These are phyloP conservation scores for Neoconidiobolus thromboides DNA, from an alignment of 371 early-diverging fungal species.

Conservation along the genomic window DNA sequence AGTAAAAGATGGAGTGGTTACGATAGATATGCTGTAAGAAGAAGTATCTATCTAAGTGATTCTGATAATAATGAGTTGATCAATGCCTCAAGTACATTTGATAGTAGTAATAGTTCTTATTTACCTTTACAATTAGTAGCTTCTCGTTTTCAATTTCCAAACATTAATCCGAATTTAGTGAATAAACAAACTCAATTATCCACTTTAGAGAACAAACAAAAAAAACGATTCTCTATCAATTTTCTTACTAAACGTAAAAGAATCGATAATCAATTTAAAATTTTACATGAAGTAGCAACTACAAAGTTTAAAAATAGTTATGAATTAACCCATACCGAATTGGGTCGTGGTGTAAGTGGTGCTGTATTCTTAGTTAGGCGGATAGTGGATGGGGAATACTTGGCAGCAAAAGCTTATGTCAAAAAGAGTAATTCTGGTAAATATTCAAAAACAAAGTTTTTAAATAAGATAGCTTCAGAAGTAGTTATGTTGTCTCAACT, in stretches of 20 bases:
- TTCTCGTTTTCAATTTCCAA: conserved; percentile 3
- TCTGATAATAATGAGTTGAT: not conserved
- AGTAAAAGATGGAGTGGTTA: conserved; percentile 2
- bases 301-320: not conserved
- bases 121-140: not conserved
- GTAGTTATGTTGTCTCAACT: not conserved
- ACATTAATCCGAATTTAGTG: not conserved
- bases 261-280: not conserved
- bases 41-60: not conserved
- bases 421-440: not conserved
- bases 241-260: not conserved
- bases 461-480: not conserved
- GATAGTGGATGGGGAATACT: not conserved
- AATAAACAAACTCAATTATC: not conserved
- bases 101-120: not conserved
- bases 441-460: not conserved
- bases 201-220: not conserved
- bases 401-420: not conserved
- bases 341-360: conserved; percentile 2
- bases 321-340: not conserved
- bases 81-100: not conserved
- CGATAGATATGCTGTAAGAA: conserved; percentile 1
- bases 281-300: not conserved
- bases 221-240: not conserved
- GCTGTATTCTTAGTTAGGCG: not conserved